Percentiles rank a stretch among this genome's conserved stretches.
These are phyloP conservation scores for Globomyces pollinis-pini DNA, from an alignment of 192 early-diverging fungal species.

Conservation along the genomic window DNA sequence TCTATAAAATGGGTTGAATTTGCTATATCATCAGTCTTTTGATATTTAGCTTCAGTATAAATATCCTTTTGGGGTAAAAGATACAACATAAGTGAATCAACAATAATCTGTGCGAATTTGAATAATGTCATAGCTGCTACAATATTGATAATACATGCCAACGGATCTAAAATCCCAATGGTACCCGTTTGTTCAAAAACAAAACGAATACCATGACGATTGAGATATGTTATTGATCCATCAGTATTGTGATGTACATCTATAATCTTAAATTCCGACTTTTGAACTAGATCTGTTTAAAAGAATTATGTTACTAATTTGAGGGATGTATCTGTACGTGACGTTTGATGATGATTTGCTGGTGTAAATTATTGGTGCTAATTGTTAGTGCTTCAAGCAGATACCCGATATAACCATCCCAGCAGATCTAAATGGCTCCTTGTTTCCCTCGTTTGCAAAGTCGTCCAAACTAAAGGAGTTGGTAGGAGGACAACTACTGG, in stretches of 20 bases:
- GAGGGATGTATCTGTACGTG: slow-evolving; percentile 13
- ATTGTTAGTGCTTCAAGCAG: slow-evolving; percentile 2
- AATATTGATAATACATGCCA: slow-evolving; percentile 18
- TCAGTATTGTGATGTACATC: slow-evolving; percentile 19
- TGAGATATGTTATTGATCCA: slow-evolving; percentile 20
- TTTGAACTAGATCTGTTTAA: slow-evolving; percentile 8
- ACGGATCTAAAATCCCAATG: slow-evolving; percentile 24
- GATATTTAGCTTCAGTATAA: slow-evolving; percentile 5
- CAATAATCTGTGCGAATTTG: slow-evolving; percentile 21
- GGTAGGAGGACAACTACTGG: no score
- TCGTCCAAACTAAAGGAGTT: no score
- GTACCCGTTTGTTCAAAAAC: slow-evolving; percentile 20
- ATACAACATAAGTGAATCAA: slow-evolving; percentile 25
- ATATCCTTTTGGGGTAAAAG: not conserved
- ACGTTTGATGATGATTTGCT: not conserved
- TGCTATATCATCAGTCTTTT: no score
- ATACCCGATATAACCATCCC: slow-evolving; percentile 21
- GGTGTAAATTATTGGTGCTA: not conserved
- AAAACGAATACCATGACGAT: slow-evolving; percentile 26
- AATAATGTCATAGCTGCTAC: slow-evolving; percentile 27
- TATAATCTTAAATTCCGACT: slow-evolving; percentile 13
- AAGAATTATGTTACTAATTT: not conserved
- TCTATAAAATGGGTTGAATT: no score
- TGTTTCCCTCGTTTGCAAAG: no score
- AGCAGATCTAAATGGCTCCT: slow-evolving; percentile 14